Base-by-base conservation (phyloP, 2,329 filamentous ascomycete genomes). In the Talaromyces sp. region DNA sequence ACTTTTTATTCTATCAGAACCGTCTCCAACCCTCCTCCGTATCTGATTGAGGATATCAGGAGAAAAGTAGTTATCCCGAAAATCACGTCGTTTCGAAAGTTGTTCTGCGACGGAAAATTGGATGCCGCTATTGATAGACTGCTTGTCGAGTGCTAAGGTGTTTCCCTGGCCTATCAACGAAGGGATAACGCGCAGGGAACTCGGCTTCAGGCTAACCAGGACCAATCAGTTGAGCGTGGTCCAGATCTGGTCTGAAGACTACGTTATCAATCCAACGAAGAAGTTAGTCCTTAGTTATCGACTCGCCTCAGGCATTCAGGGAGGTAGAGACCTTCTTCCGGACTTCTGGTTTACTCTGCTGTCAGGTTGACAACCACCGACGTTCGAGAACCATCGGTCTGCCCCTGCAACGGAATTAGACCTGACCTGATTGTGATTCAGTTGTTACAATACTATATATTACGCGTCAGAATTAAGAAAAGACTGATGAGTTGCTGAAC, bases 251-350 rank as follows among this genome's bases (percentile, higher is more conserved):
- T 26, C 54, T 35, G 21, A 56, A 58, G 3, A 35, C 12, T 19
- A 59, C 35, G 7, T 62, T 52, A 41, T 46, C 31, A 12, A 65
- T 56, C 35, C 61, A 61, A 5, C 26, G 21, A 7, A 65, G 54
- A 17, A 66, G 41, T 6, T 32, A 41, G 12, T 43, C 11, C 41
- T 50, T 62, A 3, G 56, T 61, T 60, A 2, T 10, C 9, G 63
- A 64, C 19, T 66, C 63, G 32, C 66, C 65, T n/a, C 66, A 60
- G 14, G 65, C 65, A 38, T 67, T 65, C 2, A 67, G 26, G 5
- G 65, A 43, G 31, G 65, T 61, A 46, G 56, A 65, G 43, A 57
- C 58, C 6, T 57, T 26, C 3, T 55, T 26, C n/a, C n/a, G n/a
- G n/a, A n/a, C n/a, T n/a, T n/a, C n/a, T n/a, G n/a, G n/a, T n/a